phyloP scores from a whole-genome alignment of 1,284 basidiomycete genomes.

The Phenoliferia sp. region DNA sequence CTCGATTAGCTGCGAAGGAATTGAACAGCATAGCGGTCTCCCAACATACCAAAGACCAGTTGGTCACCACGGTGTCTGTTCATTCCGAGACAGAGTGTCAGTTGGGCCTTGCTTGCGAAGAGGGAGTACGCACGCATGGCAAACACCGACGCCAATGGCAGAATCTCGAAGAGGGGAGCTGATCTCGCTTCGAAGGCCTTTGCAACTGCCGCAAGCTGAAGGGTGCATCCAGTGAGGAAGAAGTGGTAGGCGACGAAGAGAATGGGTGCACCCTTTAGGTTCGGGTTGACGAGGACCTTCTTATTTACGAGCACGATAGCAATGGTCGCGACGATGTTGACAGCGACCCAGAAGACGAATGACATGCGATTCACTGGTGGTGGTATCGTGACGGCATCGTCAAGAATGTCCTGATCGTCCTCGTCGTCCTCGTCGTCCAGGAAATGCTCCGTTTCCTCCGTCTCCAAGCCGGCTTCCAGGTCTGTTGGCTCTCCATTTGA shows the following conservation, averaged over 20 bases:
- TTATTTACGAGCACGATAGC: constrained; percentile 1
- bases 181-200: not conserved
- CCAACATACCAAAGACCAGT: constrained; percentile 1
- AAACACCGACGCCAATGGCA: not conserved
- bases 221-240: not conserved
- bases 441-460: not conserved
- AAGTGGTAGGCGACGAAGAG: constrained; percentile 4
- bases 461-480: no score
- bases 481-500: not conserved
- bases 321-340: not conserved
- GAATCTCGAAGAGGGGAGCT: not conserved
- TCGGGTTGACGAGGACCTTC: not conserved
- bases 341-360: not conserved
- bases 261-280: not conserved
- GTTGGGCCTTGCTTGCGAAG: no score
- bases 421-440: not conserved
- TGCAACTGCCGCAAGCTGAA: not conserved
- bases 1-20: not conserved
- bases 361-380: not conserved
- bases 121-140: not conserved
- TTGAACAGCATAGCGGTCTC: not conserved
- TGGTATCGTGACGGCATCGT: not conserved
- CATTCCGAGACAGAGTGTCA: no score
- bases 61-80: not conserved
- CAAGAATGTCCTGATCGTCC: not conserved